Evolutionary conservation across 164 flowering plant genomes (phyloP).

Genomic region (Dillenia turbinata): DNA sequence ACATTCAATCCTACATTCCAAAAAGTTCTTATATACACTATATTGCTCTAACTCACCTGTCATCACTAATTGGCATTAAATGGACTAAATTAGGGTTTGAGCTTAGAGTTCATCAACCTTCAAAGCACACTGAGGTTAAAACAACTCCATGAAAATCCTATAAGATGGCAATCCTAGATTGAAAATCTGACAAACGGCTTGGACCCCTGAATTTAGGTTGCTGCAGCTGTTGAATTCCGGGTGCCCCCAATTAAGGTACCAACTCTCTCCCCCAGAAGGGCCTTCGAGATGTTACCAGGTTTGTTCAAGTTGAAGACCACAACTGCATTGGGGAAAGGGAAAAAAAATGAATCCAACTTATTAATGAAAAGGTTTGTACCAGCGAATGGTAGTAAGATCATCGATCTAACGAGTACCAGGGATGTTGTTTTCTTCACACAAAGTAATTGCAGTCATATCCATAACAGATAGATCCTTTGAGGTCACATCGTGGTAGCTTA

Average conservation of each 20-base stretch:
- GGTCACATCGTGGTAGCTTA: slow-evolving; percentile 83
- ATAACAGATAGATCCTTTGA: slow-evolving; percentile 93
- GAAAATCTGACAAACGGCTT: too few species aligned
- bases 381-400: background rate
- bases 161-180: too few species aligned
- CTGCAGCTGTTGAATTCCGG: slow-evolving; percentile 28
- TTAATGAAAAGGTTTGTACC: background rate
- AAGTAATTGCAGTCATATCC: slow-evolving; percentile 97
- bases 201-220: slow-evolving; percentile 13
- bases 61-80: too few species aligned
- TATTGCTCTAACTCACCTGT: too few species aligned
- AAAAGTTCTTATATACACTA: too few species aligned
- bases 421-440: slow-evolving; percentile 94
- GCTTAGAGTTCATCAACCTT: too few species aligned
- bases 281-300: slow-evolving; percentile 84
- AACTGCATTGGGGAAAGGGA: slow-evolving; percentile 67
- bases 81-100: too few species aligned
- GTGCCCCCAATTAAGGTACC: slow-evolving; percentile 89
- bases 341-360: background rate
- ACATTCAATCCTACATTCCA: too few species aligned
- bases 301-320: slow-evolving; percentile 85
- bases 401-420: slow-evolving; percentile 53
- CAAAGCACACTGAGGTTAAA: too few species aligned
- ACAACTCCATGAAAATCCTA: too few species aligned
- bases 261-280: slow-evolving; percentile 83